Base-by-base conservation (phyloP, 2,329 filamentous ascomycete species). In the Botrytis fragariae region DNA sequence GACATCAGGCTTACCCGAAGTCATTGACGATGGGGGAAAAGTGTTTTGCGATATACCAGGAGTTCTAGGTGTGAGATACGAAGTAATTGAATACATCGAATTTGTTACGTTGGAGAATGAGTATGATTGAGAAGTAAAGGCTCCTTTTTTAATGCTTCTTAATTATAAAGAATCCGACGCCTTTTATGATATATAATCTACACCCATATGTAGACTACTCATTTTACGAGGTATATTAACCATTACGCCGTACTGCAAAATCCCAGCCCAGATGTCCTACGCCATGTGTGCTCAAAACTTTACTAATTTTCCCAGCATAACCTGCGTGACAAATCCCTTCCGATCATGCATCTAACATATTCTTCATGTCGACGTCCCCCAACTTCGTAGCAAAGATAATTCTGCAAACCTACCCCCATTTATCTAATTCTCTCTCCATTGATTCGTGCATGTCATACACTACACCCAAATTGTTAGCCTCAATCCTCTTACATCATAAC, bases 381-480 rank as follows among this genome's bases (percentile, higher is more conserved):
- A 20, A 68, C 45, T 18, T 12, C 35, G 12, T 44, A 22, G 20
- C 16, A 54, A n/a, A 39, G 16, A 54, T 18, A 29, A 25, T 9
- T 68, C 39, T 35, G 9, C 48, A 54, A 29, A 25, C 20, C 5
- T 2, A 5, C 4, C 9, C 25, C 25, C 57, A 60, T 35, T 37
- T 22, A 35, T 32, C 25, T 62, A 92, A 78, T 91, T 90, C 78
- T 92, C 90, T 83, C 89, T 88, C 90, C 90, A 92, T 72, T 88
- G 84, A 75, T 88, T 84, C 37, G 87, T 88, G 78, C 90, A 92
- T 20, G 86, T 86, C 88, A 91, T 92, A 80, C 90, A 92, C 89
- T 90, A 7, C 29, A 76, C 22, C 20, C 18, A 20, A 35, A 35
- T 48, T 39, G 44, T 61, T 51, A 70, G 54, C 37, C 59, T 29